These are phyloP conservation scores for Saturnispora silvae DNA, from an alignment of 805 yeast species.

Conservation along the genomic window DNA sequence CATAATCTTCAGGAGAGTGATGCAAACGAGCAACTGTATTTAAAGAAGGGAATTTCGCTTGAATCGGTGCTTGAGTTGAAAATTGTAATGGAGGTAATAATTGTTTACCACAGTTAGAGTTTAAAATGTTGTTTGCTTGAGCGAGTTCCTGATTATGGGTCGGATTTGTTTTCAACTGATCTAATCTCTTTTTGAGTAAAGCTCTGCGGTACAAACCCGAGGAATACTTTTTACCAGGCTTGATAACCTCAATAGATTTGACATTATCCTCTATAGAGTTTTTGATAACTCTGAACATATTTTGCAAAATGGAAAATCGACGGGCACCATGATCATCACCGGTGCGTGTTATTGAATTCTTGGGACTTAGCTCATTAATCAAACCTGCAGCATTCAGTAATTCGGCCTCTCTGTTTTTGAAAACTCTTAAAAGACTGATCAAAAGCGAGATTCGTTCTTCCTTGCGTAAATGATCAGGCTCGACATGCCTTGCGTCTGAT, in stretches of 20 bases:
- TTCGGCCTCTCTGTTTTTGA: slow-evolving; percentile 16
- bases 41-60: no score
- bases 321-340: slow-evolving; percentile 17
- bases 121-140: no score
- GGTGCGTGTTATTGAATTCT: slow-evolving; percentile 11
- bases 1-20: no score
- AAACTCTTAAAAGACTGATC: slow-evolving; percentile 28
- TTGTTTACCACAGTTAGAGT: no score
- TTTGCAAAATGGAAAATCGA: slow-evolving; percentile 16
- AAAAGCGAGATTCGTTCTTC: slow-evolving; percentile 43
- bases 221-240: slow-evolving; percentile 26
- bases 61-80: no score
- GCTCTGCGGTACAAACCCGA: slow-evolving; percentile 15
- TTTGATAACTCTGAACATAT: slow-evolving; percentile 20
- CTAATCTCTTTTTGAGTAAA: neutral
- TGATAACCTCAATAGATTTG: slow-evolving; percentile 15
- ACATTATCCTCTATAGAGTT: slow-evolving; percentile 2
- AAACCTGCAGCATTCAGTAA: slow-evolving; percentile 17
- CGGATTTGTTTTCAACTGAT: neutral
- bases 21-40: no score
- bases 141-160: no score
- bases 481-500: slow-evolving; percentile 41
- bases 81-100: no score
- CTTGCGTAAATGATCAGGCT: slow-evolving; percentile 65
- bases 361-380: slow-evolving; percentile 17